Conservation (phyloP, 768 basidiomycete species). For the Psilocybe cubensis region DNA sequence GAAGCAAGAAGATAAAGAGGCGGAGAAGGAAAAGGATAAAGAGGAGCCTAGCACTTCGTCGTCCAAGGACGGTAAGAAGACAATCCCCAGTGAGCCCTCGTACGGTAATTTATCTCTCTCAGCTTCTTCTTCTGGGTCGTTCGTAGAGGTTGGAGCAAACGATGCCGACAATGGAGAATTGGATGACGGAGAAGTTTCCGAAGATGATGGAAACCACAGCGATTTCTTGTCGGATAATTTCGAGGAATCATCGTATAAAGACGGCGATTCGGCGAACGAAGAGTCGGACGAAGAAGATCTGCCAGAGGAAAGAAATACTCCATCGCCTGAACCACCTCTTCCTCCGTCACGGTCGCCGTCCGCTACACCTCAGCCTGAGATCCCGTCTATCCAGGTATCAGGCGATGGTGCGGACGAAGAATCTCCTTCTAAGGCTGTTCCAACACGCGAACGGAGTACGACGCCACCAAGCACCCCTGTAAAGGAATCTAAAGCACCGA, state of each 20-base stretch:
- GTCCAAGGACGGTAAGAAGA: background rate
- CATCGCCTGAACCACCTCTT: conserved; percentile 38
- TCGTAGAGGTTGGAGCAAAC: conserved; percentile 43
- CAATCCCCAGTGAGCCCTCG: conserved; percentile 14
- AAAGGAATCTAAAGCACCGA: conserved; percentile 40
- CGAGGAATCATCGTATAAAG: conserved; percentile 11
- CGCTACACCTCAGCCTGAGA: conserved; percentile 59
- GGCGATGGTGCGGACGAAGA: conserved; percentile 31
- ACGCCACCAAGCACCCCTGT: conserved; percentile 71
- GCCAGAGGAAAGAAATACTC: conserved; percentile 27
- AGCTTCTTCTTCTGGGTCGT: conserved; percentile 47
- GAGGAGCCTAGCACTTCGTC: background rate
- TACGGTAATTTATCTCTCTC: conserved; percentile 45
- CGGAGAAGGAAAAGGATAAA: too few relatives aligned
- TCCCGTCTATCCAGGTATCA: conserved; percentile 43
- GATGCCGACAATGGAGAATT: conserved; percentile 31
- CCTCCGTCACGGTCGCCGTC: conserved; percentile 56
- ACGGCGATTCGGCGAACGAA: conserved; percentile 17
- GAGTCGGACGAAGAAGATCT: conserved; percentile 25
- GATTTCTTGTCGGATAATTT: conserved; percentile 30
- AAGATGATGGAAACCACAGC: conserved; percentile 23
- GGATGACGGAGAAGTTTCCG: conserved; percentile 37
- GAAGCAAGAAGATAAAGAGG: conserved; percentile 13
- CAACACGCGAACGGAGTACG: conserved; percentile 47
- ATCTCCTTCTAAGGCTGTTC: conserved; percentile 28